Base-by-base conservation (phyloP, 1,139 yeast species). In the Hemisphaericaspora xylanilytica region DNA sequence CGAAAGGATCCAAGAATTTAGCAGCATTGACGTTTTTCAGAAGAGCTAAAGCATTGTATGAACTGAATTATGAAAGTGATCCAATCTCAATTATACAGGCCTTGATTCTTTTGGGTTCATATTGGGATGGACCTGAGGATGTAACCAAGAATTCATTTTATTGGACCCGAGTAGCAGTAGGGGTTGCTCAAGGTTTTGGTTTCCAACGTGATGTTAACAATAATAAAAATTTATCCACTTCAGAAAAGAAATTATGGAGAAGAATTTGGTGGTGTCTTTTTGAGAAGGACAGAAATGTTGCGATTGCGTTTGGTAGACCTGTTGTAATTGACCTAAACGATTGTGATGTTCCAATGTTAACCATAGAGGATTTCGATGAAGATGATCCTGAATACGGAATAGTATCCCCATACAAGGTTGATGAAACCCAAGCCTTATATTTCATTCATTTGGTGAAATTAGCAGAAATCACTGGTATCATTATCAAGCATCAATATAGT, bases 191-290 rank as follows among this genome's bases (percentile, higher is more conserved):
- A 53, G 89, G 90, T 9, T 80, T 81, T 58, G 94, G 94, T 1
- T 71, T 85, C 51, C 92, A 86, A 55, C 68, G 89, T 51, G 76
- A 71, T 50, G 63, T 70, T 15, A 55, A 59, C 21, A 53, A 55
- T 31, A 59, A 69, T n/a, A 58, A 67, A 13, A 52, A 50, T 27
- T 53, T 70, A 22, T 47, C 67, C 13, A 28, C 37, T 0, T 45
- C 53, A 14, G 85, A 81, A 41, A 76, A 78, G 53, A 74, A 77
- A 42, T 63, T 80, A 40, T 80, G 86, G 78, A 73, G 83, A 48
- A 67, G 89, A 36, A 72, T 85, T 16, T 86, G 92, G 90, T 86
- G 95, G 95, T 72, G 83, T 43, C 62, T 85, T 20, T 84, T 83
- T 56, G 78, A 80, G 44, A 80, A 85, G 51, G 95, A 85, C 58